Conservation (phyloP, 2,329 filamentous ascomycete species). For the Gaeumannomyces tritici region DNA sequence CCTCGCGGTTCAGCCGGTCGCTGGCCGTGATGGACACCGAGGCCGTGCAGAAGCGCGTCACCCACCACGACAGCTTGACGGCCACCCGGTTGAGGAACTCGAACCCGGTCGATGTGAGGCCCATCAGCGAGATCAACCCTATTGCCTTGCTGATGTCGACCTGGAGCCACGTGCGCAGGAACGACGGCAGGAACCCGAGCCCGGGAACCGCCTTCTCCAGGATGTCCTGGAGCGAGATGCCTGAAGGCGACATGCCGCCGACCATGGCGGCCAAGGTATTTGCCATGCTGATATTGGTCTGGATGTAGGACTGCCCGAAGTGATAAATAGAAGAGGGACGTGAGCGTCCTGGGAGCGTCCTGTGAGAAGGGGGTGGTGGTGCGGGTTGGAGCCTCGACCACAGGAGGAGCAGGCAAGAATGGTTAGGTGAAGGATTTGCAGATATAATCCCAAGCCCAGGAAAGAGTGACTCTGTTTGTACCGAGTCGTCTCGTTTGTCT, state of each 20-base stretch:
- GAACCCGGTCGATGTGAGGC: conserved; percentile 20
- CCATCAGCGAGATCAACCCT: conserved; percentile 22
- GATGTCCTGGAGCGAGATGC: conserved; percentile 9
- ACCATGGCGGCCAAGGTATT: not conserved
- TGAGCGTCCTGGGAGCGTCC: not conserved
- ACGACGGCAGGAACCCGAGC: conserved; percentile 18
- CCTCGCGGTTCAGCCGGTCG: conserved; percentile 26
- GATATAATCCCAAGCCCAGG: too few species aligned
- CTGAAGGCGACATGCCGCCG: not conserved
- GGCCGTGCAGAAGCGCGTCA: conserved; percentile 25
- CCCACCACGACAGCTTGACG: conserved; percentile 23
- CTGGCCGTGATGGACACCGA: conserved; percentile 25
- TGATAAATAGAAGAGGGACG: not conserved
- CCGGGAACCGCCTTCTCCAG: conserved; percentile 16
- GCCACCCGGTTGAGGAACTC: conserved; percentile 10
- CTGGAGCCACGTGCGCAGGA: conserved; percentile 23
- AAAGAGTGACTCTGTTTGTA: not conserved
- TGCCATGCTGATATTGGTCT: not conserved
- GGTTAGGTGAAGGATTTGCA: too few species aligned
- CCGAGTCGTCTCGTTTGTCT: too few species aligned
- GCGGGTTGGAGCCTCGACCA: too few species aligned
- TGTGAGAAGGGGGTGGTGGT: not conserved
- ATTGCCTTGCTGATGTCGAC: conserved; percentile 23
- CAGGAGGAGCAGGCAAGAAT: too few species aligned
- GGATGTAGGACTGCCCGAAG: not conserved